A percentile compares a stretch with the other conserved stretches of the same genome.
Evolutionary conservation across 306 rosid species (phyloP).

Genomic region (Ceratonia siliqua): DNA sequence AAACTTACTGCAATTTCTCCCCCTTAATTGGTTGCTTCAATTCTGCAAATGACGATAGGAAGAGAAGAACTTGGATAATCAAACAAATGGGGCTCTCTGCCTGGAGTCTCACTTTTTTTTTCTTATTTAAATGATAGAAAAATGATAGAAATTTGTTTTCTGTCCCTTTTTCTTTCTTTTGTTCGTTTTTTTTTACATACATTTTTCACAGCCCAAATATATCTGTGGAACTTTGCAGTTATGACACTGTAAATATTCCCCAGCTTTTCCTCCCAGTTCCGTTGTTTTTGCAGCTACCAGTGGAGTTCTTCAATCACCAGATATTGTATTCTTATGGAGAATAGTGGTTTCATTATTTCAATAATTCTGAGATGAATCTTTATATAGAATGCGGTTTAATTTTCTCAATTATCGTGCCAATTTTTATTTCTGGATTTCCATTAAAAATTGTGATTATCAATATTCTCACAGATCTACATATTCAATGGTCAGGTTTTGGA

Average conservation of each 20-base stretch:
- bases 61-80: neutral
- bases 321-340: neutral
- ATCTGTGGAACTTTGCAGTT: neutral
- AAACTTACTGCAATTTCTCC: neutral
- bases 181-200: neutral
- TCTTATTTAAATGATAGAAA: no score
- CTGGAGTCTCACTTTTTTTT: neutral
- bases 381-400: neutral
- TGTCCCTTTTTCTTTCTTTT: neutral
- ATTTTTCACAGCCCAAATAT: neutral
- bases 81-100: neutral
- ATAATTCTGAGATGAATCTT: neutral
- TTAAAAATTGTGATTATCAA: constrained; percentile 4
- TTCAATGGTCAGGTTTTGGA: constrained; percentile 63
- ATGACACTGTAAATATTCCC: neutral
- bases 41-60: neutral
- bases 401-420: neutral
- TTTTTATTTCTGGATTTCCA: constrained; percentile 16
- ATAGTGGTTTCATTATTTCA: constrained; percentile 1
- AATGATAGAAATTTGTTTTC: neutral
- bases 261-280: neutral
- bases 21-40: neutral
- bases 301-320: neutral
- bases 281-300: neutral
- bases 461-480: neutral